These are phyloP conservation scores for Syzygium oleosum DNA, from an alignment of 345 rosid genomes.

Conservation along the genomic window DNA sequence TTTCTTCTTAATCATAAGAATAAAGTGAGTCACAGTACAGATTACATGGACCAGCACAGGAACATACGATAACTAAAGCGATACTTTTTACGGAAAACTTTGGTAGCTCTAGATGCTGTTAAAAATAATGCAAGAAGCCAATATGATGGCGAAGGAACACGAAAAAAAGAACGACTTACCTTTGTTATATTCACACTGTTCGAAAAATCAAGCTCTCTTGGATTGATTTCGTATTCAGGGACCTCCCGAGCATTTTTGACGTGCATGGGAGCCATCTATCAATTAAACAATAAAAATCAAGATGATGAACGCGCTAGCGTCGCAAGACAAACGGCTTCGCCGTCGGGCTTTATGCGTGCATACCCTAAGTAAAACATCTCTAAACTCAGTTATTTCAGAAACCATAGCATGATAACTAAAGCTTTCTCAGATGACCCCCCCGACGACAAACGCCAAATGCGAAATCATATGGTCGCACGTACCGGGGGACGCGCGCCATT, in stretches of 20 bases:
- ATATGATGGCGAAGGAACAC: neutral
- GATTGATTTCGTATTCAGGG: conserved; percentile 79
- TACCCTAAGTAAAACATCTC: neutral
- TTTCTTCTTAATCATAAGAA: neutral
- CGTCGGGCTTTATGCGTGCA: neutral
- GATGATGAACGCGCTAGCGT: neutral
- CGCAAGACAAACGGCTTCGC: neutral
- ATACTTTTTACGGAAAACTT: neutral
- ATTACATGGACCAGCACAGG: neutral
- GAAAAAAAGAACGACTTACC: conserved; percentile 21
- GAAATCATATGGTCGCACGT: conserved; percentile 1
- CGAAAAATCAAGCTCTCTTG: conserved; percentile 67
- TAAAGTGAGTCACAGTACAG: neutral
- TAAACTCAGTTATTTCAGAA: neutral
- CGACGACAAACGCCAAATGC: neutral
- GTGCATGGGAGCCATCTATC: conserved; percentile 74
- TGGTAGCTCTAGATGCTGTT: neutral
- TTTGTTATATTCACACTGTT: conserved; percentile 63
- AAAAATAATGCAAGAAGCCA: neutral
- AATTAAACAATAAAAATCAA: neutral
- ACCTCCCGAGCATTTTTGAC: conserved; percentile 58
- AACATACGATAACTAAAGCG: neutral
- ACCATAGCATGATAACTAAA: neutral
- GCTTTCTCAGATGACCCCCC: neutral
- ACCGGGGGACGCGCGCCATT: conserved; percentile 71